A percentile compares a stretch with the other conserved stretches of the same genome.
Evolutionary conservation across 768 basidiomycete genomes (phyloP).

Genomic region (Rhizopogon vesiculosus): DNA sequence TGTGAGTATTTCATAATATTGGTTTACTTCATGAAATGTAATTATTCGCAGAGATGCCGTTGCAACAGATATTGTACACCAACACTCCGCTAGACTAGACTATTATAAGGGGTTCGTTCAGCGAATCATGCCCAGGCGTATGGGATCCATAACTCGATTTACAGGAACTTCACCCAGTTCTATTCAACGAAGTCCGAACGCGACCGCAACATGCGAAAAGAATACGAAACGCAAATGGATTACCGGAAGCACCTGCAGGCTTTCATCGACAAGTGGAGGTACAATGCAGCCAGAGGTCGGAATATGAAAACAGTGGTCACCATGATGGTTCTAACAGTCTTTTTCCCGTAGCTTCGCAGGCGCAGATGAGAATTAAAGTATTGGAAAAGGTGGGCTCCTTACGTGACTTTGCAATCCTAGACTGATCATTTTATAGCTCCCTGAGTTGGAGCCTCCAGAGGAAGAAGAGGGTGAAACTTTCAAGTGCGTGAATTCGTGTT

Average conservation of each 20-base stretch:
- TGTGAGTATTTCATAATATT: constrained; percentile 40
- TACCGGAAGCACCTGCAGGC: constrained; percentile 95
- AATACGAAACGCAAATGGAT: constrained; percentile 94
- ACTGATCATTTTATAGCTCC: constrained; percentile 47
- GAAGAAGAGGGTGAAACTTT: constrained; percentile 91
- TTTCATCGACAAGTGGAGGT: constrained; percentile 97
- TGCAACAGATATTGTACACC: constrained; percentile 97
- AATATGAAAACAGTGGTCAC: neutral
- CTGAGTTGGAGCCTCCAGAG: constrained; percentile 90
- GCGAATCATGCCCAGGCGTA: neutral
- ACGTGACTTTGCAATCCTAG: neutral
- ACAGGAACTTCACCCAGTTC: constrained; percentile 94
- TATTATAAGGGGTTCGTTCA: constrained; percentile 90
- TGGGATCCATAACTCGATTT: constrained; percentile 1
- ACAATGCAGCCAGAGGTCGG: constrained; percentile 88
- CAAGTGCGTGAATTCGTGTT: constrained; percentile 45
- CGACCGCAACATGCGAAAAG: constrained; percentile 84
- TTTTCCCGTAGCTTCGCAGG: constrained; percentile 67
- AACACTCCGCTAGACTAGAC: constrained; percentile 87
- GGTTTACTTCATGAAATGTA: neutral
- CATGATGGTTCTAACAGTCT: constrained; percentile 1
- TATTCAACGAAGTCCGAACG: constrained; percentile 98
- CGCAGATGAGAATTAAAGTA: constrained; percentile 74
- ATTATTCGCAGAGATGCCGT: constrained; percentile 68
- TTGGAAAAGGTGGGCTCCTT: constrained; percentile 55